A percentile compares a stretch with the other conserved stretches of the same genome.
Evolutionary conservation across 2,329 filamentous ascomycete genomes (phyloP).

Genomic region (Daldinia sp.): DNA sequence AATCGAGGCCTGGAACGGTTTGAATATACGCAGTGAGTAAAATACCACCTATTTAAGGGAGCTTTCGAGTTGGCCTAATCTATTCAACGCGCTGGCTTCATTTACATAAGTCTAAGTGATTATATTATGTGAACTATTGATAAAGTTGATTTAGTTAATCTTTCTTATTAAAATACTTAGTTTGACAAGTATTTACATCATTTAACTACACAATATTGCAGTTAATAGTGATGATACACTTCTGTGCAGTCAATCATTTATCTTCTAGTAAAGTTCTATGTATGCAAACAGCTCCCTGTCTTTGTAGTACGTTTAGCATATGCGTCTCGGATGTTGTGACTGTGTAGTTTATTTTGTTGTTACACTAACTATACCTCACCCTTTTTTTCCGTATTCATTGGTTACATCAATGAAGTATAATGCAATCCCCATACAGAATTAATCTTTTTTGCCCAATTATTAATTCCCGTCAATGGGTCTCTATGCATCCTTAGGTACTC

Average conservation of each 20-base stretch:
- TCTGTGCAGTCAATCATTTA: background rate
- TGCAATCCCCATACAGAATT: background rate
- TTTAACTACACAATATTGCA: background rate
- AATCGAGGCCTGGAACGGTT: too few species aligned
- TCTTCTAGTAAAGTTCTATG: background rate
- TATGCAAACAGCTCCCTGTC: background rate
- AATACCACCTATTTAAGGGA: too few species aligned
- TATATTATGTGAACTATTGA: too few species aligned
- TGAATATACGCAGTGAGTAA: too few species aligned
- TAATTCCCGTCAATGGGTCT: background rate
- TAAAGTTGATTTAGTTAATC: too few species aligned
- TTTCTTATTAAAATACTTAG: too few species aligned
- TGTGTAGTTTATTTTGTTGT: conserved; percentile 2
- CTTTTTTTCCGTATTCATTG: background rate
- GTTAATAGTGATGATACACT: background rate
- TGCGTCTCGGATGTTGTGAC: conserved; percentile 1
- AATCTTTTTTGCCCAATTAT: background rate
- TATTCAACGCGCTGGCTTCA: too few species aligned
- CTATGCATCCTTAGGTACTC: background rate
- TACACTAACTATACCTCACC: background rate
- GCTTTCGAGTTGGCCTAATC: too few species aligned
- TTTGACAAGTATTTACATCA: too few species aligned
- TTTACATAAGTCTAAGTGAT: too few species aligned
- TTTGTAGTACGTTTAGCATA: background rate
- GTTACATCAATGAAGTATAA: background rate